phyloP scores from a whole-genome alignment of 768 basidiomycete species.

The Termitomyces bulborhizus region DNA sequence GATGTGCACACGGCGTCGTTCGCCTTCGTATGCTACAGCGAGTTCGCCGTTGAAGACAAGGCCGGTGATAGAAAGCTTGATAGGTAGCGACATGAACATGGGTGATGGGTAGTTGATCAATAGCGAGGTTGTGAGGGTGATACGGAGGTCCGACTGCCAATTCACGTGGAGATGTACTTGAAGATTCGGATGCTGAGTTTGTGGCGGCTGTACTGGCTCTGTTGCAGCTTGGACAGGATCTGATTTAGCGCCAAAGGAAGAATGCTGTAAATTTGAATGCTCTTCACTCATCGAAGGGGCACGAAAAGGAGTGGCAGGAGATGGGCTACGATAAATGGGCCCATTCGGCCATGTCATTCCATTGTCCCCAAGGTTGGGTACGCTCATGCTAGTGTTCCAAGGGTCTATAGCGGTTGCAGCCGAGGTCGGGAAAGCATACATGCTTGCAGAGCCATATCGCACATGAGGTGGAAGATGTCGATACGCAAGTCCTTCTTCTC shows the following conservation, averaged over 20 bases:
- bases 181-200: slow-evolving; percentile 49
- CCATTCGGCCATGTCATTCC: slow-evolving; percentile 20
- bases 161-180: slow-evolving; percentile 84
- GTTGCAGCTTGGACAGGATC: slow-evolving; percentile 14
- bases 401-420: slow-evolving; percentile 37
- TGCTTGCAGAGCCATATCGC: slow-evolving; percentile 53
- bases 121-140: slow-evolving; percentile 87
- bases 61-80: slow-evolving; percentile 88
- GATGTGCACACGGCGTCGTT: slow-evolving; percentile 73
- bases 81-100: slow-evolving; percentile 94
- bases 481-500: slow-evolving; percentile 54
- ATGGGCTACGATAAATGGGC: slow-evolving; percentile 27
- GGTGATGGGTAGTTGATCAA: slow-evolving; percentile 96
- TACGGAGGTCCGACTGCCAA: slow-evolving; percentile 84
- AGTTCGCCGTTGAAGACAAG: slow-evolving; percentile 84
- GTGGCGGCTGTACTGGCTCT: slow-evolving; percentile 5
- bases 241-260: slow-evolving; percentile 4
- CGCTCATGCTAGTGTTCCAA: slow-evolving; percentile 33
- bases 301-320: slow-evolving; percentile 28
- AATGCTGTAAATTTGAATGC: slow-evolving; percentile 2
- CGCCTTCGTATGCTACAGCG: slow-evolving; percentile 87
- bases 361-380: slow-evolving; percentile 33
- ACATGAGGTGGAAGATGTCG: slow-evolving; percentile 71
- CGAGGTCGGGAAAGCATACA: slow-evolving; percentile 51
- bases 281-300: slow-evolving; percentile 9